phyloP scores from a whole-genome alignment of 257 asterid genomes.

The Cordia subcordata region DNA sequence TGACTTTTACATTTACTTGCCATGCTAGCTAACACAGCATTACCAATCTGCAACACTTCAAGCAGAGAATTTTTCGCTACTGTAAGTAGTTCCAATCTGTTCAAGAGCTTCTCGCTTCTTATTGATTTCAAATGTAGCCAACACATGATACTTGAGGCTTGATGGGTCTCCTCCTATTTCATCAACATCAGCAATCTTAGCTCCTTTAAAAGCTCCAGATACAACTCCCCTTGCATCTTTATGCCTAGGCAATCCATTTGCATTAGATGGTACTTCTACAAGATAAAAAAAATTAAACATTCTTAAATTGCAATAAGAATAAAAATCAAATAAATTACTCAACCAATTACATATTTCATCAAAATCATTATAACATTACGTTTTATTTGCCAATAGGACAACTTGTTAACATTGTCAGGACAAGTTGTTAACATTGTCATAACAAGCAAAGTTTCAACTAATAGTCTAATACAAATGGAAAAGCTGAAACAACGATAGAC shows the following conservation, averaged over 20 bases:
- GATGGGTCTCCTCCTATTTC: conserved; percentile 23
- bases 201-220: conserved; percentile 37
- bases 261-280: conserved; percentile 34
- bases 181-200: conserved; percentile 41
- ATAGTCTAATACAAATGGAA: no score
- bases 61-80: conserved; percentile 80
- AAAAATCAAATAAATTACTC: no score
- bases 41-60: conserved; percentile 51
- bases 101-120: conserved; percentile 48
- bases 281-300: background rate
- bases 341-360: no score
- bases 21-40: conserved; percentile 16
- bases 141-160: conserved; percentile 14
- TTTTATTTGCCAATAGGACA: no score
- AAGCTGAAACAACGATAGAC: no score
- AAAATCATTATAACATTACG: no score
- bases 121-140: conserved; percentile 36
- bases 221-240: conserved; percentile 32
- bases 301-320: no score
- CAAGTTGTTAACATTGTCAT: no score
- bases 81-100: conserved; percentile 55
- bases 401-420: no score
- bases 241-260: conserved; percentile 26
- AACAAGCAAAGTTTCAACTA: no score
- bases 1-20: conserved; percentile 12